Evolutionary conservation across 192 early-diverging fungal species (phyloP).

Genomic region (Coemansia sp.): DNA sequence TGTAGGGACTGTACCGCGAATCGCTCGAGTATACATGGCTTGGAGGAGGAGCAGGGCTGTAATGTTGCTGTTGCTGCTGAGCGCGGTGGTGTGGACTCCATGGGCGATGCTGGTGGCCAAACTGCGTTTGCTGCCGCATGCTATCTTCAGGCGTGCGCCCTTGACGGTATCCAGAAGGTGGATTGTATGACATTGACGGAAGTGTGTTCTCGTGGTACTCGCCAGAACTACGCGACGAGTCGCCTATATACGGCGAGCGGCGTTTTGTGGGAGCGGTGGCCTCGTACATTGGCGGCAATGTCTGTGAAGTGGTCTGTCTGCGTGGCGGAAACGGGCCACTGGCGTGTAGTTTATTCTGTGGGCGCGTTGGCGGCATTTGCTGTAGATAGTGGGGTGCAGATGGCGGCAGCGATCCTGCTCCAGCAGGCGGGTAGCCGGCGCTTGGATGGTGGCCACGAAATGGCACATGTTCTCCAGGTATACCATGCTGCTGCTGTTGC

Average conservation of each 20-base stretch:
- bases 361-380: constrained; percentile 3
- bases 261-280: constrained; percentile 7
- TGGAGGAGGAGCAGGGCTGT: constrained; percentile 25
- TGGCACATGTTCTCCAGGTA: not conserved
- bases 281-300: constrained; percentile 18
- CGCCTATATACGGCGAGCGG: constrained; percentile 9
- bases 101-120: constrained; percentile 32
- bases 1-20: constrained; percentile 47
- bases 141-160: constrained; percentile 19
- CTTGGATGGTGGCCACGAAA: constrained; percentile 1
- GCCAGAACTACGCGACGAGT: not conserved
- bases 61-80: constrained; percentile 19
- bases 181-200: not conserved
- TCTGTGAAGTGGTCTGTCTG: constrained; percentile 8
- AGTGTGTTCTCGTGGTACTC: constrained; percentile 17
- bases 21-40: constrained; percentile 25
- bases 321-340: constrained; percentile 10
- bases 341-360: constrained; percentile 4
- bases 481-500: constrained; percentile 6
- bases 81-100: constrained; percentile 51
- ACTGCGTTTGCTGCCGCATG: constrained; percentile 10
- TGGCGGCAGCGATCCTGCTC: not conserved
- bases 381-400: constrained; percentile 1
- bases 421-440: not conserved
- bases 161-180: constrained; percentile 14